Evolutionary conservation across 192 early-diverging fungal species (phyloP), one percentile per base, ranked within the genome.

Genomic region (Gamsiella multidivaricata): DNA sequence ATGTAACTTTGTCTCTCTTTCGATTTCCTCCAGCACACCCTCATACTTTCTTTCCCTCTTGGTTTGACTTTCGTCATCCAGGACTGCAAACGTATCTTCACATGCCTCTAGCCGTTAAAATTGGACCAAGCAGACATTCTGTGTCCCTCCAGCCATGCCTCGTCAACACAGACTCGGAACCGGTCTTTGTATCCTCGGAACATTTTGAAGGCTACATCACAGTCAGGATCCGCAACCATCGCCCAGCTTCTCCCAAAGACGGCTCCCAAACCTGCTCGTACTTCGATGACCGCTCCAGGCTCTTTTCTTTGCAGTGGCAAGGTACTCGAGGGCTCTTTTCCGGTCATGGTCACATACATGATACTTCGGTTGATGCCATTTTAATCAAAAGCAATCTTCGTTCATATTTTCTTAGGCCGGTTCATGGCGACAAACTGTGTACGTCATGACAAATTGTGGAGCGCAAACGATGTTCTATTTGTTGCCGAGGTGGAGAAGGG

Each of bases 301-400:
- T 78, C 29, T 82, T 82, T 51, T 82, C 80, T 25, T 57, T 82
- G 28, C 80, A 82, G 50, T 70, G 69, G 67, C 80, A 82, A 34
- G 64, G 62, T 65, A 63, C 8, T 12, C 1, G 6, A 31, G 5
- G 23, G 3, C 20, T 49, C 7, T n/a, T n/a, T n/a, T n/a, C n/a
- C n/a, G n/a, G n/a, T n/a, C n/a, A n/a, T n/a, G n/a, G n/a, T n/a
- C n/a, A n/a, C n/a, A n/a, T n/a, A n/a, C n/a, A n/a, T n/a, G 41
- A 5, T 10, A 17, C 5, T 6, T 9, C 33, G 3, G 15, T 22
- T 49, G 9, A 18, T 32, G 18, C 5, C 25, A 43, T 43, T 4
- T 17, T 23, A 1, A 5, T 17, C 2, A 14, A 23, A 0, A 10
- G 12, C 28, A 31, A 22, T 29, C n/a, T n/a, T 36, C 25, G 28